These are phyloP conservation scores for Cladobotryum mycophilum DNA, from an alignment of 2,329 filamentous ascomycete genomes.

Conservation along the genomic window DNA sequence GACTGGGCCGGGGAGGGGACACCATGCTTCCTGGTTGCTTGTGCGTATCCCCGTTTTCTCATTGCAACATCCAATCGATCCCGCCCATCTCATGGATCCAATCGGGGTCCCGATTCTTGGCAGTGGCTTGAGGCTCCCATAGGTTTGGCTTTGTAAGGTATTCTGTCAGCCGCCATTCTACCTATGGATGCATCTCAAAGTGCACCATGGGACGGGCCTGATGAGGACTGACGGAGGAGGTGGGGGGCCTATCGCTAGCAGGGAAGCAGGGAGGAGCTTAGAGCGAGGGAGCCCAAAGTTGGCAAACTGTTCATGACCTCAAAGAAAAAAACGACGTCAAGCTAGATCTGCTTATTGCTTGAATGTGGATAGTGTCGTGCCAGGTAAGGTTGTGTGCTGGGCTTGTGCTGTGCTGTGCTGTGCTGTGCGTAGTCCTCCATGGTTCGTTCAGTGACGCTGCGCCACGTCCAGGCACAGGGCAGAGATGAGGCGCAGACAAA, in stretches of 20 bases:
- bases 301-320: background rate
- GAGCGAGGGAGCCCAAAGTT: background rate
- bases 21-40: background rate
- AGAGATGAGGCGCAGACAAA: constrained; percentile 9
- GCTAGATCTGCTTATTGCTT: too few species aligned
- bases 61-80: background rate
- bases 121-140: background rate
- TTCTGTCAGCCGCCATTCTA: background rate
- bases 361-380: too few species aligned
- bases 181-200: too few species aligned
- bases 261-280: background rate
- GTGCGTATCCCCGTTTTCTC: background rate
- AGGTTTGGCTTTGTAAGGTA: background rate
- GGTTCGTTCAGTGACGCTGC: background rate
- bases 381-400: too few species aligned
- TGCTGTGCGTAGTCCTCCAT: too few species aligned
- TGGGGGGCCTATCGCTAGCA: background rate
- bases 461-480: constrained; percentile 10
- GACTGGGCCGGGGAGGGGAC: too few species aligned
- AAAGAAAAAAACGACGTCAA: too few species aligned
- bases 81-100: background rate
- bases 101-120: background rate
- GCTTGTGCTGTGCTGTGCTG: too few species aligned
- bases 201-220: too few species aligned
- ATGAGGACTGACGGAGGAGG: too few species aligned